phyloP scores from a whole-genome alignment of 495 filamentous ascomycete species.

The Neurospora pannonica region DNA sequence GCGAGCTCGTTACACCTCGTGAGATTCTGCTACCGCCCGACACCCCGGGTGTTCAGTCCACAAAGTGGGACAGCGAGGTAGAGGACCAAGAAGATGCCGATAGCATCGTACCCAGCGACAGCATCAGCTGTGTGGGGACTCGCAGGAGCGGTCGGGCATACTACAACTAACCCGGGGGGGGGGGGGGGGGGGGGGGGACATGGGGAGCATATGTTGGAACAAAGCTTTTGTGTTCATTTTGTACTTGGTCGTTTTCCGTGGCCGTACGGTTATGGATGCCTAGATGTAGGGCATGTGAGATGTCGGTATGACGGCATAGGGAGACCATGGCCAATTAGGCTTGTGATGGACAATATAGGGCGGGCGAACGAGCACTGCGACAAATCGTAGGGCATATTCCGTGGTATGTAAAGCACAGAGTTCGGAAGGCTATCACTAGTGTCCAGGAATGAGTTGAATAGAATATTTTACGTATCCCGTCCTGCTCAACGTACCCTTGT shows the following conservation, averaged over 20 bases:
- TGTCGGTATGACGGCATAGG: neutral
- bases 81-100: conserved; percentile 20
- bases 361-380: neutral
- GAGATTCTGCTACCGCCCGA: conserved; percentile 43
- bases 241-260: neutral
- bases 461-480: neutral
- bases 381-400: neutral
- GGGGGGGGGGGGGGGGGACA: neutral
- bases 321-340: neutral
- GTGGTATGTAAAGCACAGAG: neutral
- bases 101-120: conserved; percentile 55
- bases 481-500: neutral
- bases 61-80: conserved; percentile 15
- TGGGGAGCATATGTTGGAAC: neutral
- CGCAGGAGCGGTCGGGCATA: conserved; percentile 24
- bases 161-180: neutral
- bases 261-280: neutral
- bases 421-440: neutral
- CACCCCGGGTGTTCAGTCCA: conserved; percentile 19
- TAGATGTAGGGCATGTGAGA: neutral
- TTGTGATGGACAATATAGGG: neutral
- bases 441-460: neutral
- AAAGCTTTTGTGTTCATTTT: neutral
- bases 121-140: conserved; percentile 54
- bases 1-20: conserved; percentile 15